phyloP scores from a whole-genome alignment of 805 yeast genomes.

The Hanseniaspora valbyensis region DNA sequence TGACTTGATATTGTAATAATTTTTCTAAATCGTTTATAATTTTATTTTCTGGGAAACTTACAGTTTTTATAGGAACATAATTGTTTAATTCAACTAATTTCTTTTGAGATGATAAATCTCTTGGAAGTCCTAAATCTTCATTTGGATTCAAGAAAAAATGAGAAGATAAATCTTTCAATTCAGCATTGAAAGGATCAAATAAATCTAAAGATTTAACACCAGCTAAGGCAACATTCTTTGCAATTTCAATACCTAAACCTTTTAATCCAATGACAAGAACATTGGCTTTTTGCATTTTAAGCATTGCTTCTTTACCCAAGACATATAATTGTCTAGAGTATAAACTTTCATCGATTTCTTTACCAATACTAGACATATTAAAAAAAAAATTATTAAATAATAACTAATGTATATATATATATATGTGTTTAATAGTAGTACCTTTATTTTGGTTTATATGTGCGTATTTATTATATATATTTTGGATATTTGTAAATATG shows the following conservation, averaged over 20 bases:
- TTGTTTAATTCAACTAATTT: slow-evolving; percentile 73
- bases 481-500: no score
- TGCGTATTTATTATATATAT: neutral
- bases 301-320: slow-evolving; percentile 95
- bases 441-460: neutral
- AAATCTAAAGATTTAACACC: slow-evolving; percentile 88
- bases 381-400: neutral
- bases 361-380: slow-evolving; percentile 21
- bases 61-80: slow-evolving; percentile 73
- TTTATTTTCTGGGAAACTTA: slow-evolving; percentile 27
- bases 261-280: slow-evolving; percentile 83
- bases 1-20: slow-evolving; percentile 56
- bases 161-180: slow-evolving; percentile 64
- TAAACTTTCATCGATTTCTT: slow-evolving; percentile 77
- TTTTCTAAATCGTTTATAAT: slow-evolving; percentile 19
- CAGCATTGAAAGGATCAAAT: slow-evolving; percentile 66
- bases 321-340: slow-evolving; percentile 96
- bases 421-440: no score
- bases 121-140: slow-evolving; percentile 61
- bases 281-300: slow-evolving; percentile 86
- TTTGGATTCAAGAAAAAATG: slow-evolving; percentile 67
- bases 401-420: no score
- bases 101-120: slow-evolving; percentile 61
- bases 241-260: slow-evolving; percentile 92
- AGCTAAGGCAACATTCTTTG: slow-evolving; percentile 91